Conservation (phyloP, 139 green algal species). For the Haematococcus lacustris region DNA sequence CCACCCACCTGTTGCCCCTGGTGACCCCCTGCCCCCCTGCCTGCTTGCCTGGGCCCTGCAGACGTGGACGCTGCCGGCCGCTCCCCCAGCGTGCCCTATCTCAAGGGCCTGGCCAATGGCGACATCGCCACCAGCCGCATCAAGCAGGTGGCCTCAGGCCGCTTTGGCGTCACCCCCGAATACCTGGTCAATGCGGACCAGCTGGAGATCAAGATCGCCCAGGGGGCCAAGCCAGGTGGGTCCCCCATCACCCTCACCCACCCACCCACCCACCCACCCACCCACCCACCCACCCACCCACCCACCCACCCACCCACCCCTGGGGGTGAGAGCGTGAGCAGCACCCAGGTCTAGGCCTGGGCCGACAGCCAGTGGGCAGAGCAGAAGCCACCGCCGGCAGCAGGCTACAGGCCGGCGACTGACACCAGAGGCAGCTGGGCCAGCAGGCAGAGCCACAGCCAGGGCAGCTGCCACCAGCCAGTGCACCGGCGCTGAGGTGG, state of each 20-base stretch:
- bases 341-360: too few relatives aligned
- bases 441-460: too few relatives aligned
- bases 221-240: conserved; percentile 70
- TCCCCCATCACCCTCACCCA: not conserved
- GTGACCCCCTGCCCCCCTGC: not conserved
- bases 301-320: not conserved
- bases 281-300: too few relatives aligned
- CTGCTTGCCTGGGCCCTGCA: not conserved
- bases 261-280: too few relatives aligned
- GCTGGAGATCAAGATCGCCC: conserved; percentile 93
- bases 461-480: too few relatives aligned
- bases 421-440: too few relatives aligned
- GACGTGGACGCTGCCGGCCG: conserved; percentile 75
- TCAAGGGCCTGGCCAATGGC: conserved; percentile 85
- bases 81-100: conserved; percentile 75
- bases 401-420: too few relatives aligned
- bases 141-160: conserved; percentile 94
- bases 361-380: too few relatives aligned
- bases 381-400: too few relatives aligned
- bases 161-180: conserved; percentile 96
- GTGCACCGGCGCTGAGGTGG: too few relatives aligned
- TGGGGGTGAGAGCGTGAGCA: too few relatives aligned
- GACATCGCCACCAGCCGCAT: conserved; percentile 92
- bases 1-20: too few relatives aligned
- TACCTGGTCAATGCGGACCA: conserved; percentile 97